Percentiles rank a stretch among this genome's conserved stretches.
Evolutionary conservation across 1,284 basidiomycete species (phyloP).

Genomic region (Inonotus hispidus): DNA sequence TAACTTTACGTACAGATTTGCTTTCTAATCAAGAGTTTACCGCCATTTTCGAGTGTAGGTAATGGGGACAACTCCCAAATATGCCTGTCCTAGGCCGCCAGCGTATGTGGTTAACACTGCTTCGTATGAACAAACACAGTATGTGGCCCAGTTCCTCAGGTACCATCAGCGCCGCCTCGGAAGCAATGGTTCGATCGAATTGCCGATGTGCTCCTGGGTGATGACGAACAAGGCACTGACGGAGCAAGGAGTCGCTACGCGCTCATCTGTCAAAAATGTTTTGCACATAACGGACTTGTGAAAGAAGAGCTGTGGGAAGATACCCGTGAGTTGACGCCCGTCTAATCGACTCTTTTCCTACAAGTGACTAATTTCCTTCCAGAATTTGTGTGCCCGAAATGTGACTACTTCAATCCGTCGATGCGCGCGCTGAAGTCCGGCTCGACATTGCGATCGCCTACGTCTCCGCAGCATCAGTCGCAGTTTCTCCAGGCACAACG

Average conservation of each 20-base stretch:
- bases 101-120: neutral
- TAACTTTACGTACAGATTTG: too few relatives aligned
- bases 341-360: neutral
- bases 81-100: neutral
- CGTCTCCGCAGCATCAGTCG: neutral
- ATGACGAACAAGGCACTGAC: slow-evolving; percentile 58
- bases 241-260: slow-evolving; percentile 74
- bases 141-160: slow-evolving; percentile 31
- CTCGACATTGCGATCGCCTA: neutral
- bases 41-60: too few relatives aligned
- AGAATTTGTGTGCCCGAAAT: slow-evolving; percentile 77
- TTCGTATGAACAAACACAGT: too few relatives aligned
- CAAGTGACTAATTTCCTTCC: slow-evolving; percentile 10
- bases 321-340: slow-evolving; percentile 60
- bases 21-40: too few relatives aligned
- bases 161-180: slow-evolving; percentile 50
- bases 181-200: slow-evolving; percentile 88
- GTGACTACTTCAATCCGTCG: slow-evolving; percentile 67
- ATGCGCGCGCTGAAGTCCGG: slow-evolving; percentile 35
- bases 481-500: neutral
- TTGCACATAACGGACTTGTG: slow-evolving; percentile 91
- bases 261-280: slow-evolving; percentile 91
- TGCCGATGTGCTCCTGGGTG: slow-evolving; percentile 81
- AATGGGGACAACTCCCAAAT: neutral
- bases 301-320: slow-evolving; percentile 87